Conservation (phyloP, 768 basidiomycete species). For the Lactifluus hygrophoroides region DNA sequence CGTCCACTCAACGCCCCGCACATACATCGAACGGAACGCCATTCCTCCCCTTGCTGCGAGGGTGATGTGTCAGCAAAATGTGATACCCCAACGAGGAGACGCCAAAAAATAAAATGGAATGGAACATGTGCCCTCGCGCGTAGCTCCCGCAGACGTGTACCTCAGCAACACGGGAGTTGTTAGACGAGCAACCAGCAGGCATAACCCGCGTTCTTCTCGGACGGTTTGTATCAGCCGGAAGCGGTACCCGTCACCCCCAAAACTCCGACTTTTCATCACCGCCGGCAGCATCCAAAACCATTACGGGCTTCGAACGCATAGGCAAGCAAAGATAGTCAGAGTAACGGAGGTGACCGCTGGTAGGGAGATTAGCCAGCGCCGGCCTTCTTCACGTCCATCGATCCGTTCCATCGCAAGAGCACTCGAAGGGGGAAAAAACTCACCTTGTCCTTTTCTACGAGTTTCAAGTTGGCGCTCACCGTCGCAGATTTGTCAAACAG, state of each 20-base stretch:
- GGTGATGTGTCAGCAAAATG: slow-evolving; percentile 7
- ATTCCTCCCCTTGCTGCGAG: slow-evolving; percentile 49
- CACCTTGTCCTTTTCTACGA: slow-evolving; percentile 43
- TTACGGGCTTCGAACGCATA: slow-evolving; percentile 43
- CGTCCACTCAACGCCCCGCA: slow-evolving; percentile 82
- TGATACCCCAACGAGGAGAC: slow-evolving; percentile 3
- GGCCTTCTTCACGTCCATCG: slow-evolving; percentile 88
- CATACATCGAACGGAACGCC: slow-evolving; percentile 60
- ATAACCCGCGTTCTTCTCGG: slow-evolving; percentile 52
- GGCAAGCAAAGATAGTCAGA: slow-evolving; percentile 10
- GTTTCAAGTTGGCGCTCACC: slow-evolving; percentile 42
- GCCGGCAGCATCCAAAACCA: slow-evolving; percentile 39
- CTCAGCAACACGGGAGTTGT: slow-evolving; percentile 82
- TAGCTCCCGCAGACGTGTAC: slow-evolving; percentile 75
- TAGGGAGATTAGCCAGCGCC: slow-evolving; percentile 51
- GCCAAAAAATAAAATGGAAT: slow-evolving; percentile 14
- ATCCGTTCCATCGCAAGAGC: not conserved
- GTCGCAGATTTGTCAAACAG: slow-evolving; percentile 61
- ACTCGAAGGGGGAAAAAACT: slow-evolving; percentile 31
- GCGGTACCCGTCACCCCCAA: slow-evolving; percentile 29
- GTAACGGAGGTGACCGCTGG: slow-evolving; percentile 45
- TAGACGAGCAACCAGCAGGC: slow-evolving; percentile 44
- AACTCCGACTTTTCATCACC: slow-evolving; percentile 22
- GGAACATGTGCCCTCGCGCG: slow-evolving; percentile 66
- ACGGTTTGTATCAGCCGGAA: slow-evolving; percentile 90